Evolutionary conservation across 2,329 filamentous ascomycete genomes (phyloP).

Genomic region (Volutella citrinella): DNA sequence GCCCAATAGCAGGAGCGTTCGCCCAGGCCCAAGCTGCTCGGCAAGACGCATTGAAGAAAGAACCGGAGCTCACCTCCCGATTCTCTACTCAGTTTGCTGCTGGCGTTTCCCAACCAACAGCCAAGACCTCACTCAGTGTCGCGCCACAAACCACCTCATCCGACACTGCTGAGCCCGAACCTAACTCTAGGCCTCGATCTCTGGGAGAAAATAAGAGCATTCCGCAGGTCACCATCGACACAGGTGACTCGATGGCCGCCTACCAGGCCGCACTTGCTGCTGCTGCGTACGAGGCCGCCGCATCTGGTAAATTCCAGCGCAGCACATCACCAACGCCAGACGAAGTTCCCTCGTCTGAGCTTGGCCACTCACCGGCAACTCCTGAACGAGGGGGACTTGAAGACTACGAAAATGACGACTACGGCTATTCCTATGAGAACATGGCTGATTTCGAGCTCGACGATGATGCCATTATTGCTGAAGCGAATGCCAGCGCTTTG

Average conservation of each 20-base stretch:
- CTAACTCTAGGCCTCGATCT: slow-evolving; percentile 6
- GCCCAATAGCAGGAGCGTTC: slow-evolving; percentile 58
- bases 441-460: slow-evolving; percentile 66
- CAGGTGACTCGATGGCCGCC: slow-evolving; percentile 44
- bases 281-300: slow-evolving; percentile 73
- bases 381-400: slow-evolving; percentile 12
- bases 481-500: slow-evolving; percentile 88
- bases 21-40: slow-evolving; percentile 49
- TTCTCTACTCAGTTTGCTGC: slow-evolving; percentile 45
- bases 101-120: slow-evolving; percentile 45
- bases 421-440: slow-evolving; percentile 57
- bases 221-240: slow-evolving; percentile 1
- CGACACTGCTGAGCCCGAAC: slow-evolving; percentile 4
- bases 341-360: slow-evolving; percentile 12
- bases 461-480: slow-evolving; percentile 89
- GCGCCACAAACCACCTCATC: too few species aligned
- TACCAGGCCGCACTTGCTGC: slow-evolving; percentile 84
- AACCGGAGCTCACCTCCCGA: slow-evolving; percentile 46
- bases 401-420: slow-evolving; percentile 54
- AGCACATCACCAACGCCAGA: slow-evolving; percentile 44
- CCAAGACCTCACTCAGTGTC: slow-evolving; percentile 49
- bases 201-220: slow-evolving; percentile 9
- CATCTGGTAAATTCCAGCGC: slow-evolving; percentile 71
- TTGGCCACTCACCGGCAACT: slow-evolving; percentile 11
- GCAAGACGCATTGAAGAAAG: slow-evolving; percentile 34